Base-by-base conservation (phyloP, 225 moss, liverwort and hornwort species). In the Takakia lepidozioides region DNA sequence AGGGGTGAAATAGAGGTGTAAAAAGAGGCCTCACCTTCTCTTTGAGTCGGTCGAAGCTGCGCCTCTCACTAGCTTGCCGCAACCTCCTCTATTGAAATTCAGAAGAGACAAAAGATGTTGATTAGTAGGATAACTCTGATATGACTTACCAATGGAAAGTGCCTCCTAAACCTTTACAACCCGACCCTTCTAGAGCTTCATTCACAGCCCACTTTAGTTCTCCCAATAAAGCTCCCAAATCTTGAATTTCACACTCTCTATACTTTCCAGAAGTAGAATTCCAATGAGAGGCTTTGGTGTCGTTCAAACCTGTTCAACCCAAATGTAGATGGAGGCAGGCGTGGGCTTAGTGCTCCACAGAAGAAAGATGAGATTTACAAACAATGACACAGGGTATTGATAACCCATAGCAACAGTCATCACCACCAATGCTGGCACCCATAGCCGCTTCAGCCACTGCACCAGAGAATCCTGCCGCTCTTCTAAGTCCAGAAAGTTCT, bases 271-370 rank as follows among this genome's bases (percentile, higher is more conserved):
- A n/a, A n/a, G n/a, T n/a, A n/a, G n/a, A n/a, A n/a, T n/a, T n/a
- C n/a, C n/a, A n/a, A n/a, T n/a, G n/a, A n/a, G n/a, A n/a, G n/a
- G n/a, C n/a, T n/a, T n/a, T n/a, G n/a, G n/a, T n/a, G n/a, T n/a
- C n/a, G n/a, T n/a, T n/a, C n/a, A n/a, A 58, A 87, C 92, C 84
- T 82, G 63, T 55, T 87, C 85, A 60, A 85, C 85, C 88, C 93
- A 93, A 19, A 74, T 50, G 35, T 93, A 86, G 18, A 88, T 79
- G 25, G 93, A 88, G 46, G 72, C 60, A 32, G 88, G 73, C 38
- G 54, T 73, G 2, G 88, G 93, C 56, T 88, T 93, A 9, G 88
- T 86, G 62, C 72, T 81, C 85, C 88, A 93, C 66, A 93, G 52
- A 34, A 93, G 80, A 36, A 88, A 61, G 44, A 73, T 46, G 47